Evolutionary conservation across 306 rosid species (phyloP), one percentile per base, ranked within the genome.

Genomic region (Quercus suber): DNA sequence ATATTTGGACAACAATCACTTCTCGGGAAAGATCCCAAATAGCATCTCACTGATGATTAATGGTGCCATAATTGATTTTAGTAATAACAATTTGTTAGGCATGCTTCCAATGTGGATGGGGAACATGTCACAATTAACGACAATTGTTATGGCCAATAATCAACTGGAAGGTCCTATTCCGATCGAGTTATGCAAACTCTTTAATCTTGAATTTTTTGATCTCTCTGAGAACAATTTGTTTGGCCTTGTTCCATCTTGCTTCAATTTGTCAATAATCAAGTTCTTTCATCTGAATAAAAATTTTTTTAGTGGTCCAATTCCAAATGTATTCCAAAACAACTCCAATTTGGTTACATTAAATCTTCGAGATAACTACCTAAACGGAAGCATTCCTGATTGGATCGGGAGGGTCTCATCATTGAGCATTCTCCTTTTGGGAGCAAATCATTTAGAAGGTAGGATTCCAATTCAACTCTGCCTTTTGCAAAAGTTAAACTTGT

Each of bases 201-300:
- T 3, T 5, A 0, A 0, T 3, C 71, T 65, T 8, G 0, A 0
- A n/a, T 65, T 28, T 25, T 7, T 69, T 14, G 73, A 69, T 55
- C 23, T 69, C 6, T 69, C 55, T 0, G 19, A 12, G 23, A 74
- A 33, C 18, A 56, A 20, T 5, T 19, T 74, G 1, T 56, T 21
- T 0, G 69, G 49, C 15, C 19, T n/a, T 20, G 11, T 58, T 35
- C 78, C 78, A 55, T 35, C 69, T 2, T 74, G 31, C 49, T 33
- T 57, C 55, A 20, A 37, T 30, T 51, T 41, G 7, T 21, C 25
- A 0, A 0, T 3, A 2, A 6, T 43, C 3, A n/a, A 14, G n/a
- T n/a, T n/a, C n/a, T n/a, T 74, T n/a, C 37, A 20, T 58, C 6
- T 74, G 6, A n/a, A 14, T 10, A 25, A 20, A 27, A 74, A 74